Percentiles rank a stretch among this genome's conserved stretches.
phyloP scores from a whole-genome alignment of 805 yeast genomes.

The Candida sithepensis region DNA sequence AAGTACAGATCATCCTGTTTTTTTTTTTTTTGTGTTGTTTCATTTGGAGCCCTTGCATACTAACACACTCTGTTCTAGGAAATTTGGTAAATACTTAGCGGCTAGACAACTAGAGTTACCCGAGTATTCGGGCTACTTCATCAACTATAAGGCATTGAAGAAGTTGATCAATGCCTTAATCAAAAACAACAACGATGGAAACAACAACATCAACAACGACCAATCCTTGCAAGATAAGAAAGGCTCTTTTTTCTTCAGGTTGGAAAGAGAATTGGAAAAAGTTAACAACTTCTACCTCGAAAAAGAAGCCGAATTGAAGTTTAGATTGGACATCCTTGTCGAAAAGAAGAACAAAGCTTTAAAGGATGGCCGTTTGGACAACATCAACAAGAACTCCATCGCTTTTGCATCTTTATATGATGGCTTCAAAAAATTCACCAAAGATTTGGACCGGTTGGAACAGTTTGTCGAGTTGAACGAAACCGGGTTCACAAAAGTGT shows the following conservation, averaged over 20 bases:
- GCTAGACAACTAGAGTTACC: conserved; percentile 92
- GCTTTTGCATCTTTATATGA: conserved; percentile 80
- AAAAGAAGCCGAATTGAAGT: conserved; percentile 82
- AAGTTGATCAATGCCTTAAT: conserved; percentile 82
- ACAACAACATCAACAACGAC: conserved; percentile 34
- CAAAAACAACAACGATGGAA: conserved; percentile 30
- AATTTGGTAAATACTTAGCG: conserved; percentile 93
- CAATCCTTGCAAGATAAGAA: conserved; percentile 78
- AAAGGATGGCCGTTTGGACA: conserved; percentile 39
- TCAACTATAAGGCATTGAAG: conserved; percentile 90
- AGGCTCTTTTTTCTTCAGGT: conserved; percentile 81
- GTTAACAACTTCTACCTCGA: conserved; percentile 90
- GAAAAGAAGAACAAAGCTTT: conserved; percentile 54
- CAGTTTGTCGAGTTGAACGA: conserved; percentile 94
- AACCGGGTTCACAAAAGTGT: conserved; percentile 91
- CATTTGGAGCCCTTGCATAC: neutral
- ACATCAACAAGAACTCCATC: conserved; percentile 61
- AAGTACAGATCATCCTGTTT: no score
- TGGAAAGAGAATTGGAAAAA: conserved; percentile 93
- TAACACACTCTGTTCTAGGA: conserved; percentile 36
- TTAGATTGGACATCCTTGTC: conserved; percentile 71
- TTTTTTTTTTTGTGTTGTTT: no score
- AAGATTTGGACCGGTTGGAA: conserved; percentile 83
- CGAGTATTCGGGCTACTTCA: conserved; percentile 90
- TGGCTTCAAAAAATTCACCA: conserved; percentile 83